These are phyloP conservation scores for Carex arenaria DNA, from an alignment of 202 grass and related monocot genomes.

Conservation along the genomic window DNA sequence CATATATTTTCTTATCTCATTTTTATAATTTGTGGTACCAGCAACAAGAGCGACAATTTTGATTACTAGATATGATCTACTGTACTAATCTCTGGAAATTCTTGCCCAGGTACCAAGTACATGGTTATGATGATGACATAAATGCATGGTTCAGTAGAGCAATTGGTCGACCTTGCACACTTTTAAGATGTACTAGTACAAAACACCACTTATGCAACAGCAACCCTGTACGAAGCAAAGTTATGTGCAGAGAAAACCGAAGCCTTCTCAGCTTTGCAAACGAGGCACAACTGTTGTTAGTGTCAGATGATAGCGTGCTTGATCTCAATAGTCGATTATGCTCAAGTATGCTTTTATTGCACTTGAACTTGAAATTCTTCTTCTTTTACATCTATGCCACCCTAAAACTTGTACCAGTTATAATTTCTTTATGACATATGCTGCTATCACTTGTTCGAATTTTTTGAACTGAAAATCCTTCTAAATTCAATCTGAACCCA, in stretches of 20 bases:
- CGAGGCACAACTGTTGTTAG: slow-evolving; percentile 76
- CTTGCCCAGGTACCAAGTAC: slow-evolving; percentile 60
- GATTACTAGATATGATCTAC: neutral
- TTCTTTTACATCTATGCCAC: neutral
- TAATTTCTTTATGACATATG: slow-evolving; percentile 2
- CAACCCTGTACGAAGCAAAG: slow-evolving; percentile 18
- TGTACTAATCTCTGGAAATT: neutral
- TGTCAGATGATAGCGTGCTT: slow-evolving; percentile 68
- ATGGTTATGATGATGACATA: slow-evolving; percentile 49
- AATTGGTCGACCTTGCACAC: slow-evolving; percentile 60
- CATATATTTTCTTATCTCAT: neutral
- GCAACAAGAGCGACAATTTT: neutral
- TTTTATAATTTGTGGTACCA: neutral
- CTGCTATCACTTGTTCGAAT: neutral
- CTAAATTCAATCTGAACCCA: neutral
- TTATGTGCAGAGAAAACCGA: slow-evolving; percentile 55
- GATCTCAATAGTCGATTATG: slow-evolving; percentile 71
- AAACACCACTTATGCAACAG: slow-evolving; percentile 33
- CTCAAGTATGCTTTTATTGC: slow-evolving; percentile 42
- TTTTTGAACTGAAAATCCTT: neutral
- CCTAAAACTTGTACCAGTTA: neutral
- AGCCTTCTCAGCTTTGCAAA: slow-evolving; percentile 88
- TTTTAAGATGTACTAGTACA: slow-evolving; percentile 71
- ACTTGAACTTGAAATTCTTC: slow-evolving; percentile 4
- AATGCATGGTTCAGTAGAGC: slow-evolving; percentile 82